phyloP scores from a whole-genome alignment of 2,329 filamentous ascomycete species.

The Penicillium nordicum region DNA sequence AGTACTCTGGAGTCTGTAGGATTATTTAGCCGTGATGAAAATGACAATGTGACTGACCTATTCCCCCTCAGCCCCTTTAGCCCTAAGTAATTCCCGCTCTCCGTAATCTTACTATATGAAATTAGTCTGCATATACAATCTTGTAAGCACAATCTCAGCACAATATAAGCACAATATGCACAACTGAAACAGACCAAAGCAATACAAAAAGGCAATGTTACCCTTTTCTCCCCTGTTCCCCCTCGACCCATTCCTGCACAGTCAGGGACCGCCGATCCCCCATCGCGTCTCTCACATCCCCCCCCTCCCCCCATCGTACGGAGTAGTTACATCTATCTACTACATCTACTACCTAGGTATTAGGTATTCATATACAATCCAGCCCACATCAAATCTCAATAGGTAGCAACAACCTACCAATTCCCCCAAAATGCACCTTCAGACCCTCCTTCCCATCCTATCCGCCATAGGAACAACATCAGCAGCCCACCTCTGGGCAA shows the following conservation, averaged over 20 bases:
- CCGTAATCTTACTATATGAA: too few species aligned
- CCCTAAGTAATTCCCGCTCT: background rate
- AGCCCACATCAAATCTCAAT: background rate
- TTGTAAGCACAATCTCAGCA: too few species aligned
- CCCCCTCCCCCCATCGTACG: background rate
- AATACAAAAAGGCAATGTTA: background rate
- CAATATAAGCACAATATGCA: background rate
- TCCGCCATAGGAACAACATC: background rate
- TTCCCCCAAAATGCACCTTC: slow-evolving; percentile 9
- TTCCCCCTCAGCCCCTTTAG: background rate
- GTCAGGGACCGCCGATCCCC: background rate
- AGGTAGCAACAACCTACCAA: background rate
- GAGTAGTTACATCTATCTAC: background rate
- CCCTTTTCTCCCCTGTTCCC: background rate
- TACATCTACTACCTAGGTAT: background rate
- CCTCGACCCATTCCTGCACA: slow-evolving; percentile 5
- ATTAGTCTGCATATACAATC: too few species aligned
- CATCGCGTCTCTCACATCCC: background rate
- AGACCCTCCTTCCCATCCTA: slow-evolving; percentile 8
- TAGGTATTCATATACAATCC: too few species aligned
- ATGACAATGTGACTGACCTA: background rate
- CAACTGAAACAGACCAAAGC: background rate
- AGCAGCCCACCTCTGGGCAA: slow-evolving; percentile 19
- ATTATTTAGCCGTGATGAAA: background rate
- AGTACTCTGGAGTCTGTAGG: too few species aligned